A percentile compares a stretch with the other conserved stretches of the same genome.
phyloP scores from a whole-genome alignment of 75 land plant genomes.

The Chamaecyparis obtusa region DNA sequence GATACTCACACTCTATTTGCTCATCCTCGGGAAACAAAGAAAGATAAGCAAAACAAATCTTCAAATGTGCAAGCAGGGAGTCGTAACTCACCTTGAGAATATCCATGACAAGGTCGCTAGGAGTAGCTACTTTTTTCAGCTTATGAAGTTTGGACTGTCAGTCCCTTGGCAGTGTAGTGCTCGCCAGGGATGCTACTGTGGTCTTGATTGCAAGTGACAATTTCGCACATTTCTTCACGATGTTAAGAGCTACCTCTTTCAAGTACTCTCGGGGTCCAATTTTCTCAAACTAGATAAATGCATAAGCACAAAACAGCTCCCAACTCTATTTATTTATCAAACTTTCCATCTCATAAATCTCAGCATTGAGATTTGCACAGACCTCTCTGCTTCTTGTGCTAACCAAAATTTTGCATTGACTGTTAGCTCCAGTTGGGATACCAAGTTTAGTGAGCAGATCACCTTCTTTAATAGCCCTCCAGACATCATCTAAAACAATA shows the following conservation, averaged over 20 bases:
- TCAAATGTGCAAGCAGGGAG: no score
- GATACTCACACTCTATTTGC: no score
- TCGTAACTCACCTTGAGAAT: constrained; percentile 6
- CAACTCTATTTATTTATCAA: constrained; percentile 14
- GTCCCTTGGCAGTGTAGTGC: neutral
- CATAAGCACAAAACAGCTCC: constrained; percentile 4
- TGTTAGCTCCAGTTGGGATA: neutral
- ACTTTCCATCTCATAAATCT: neutral
- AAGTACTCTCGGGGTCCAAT: neutral
- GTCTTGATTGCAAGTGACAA: neutral
- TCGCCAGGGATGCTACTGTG: neutral
- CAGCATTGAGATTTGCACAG: neutral
- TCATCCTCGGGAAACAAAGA: no score
- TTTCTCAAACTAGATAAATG: neutral
- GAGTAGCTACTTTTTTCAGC: neutral
- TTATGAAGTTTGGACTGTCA: neutral
- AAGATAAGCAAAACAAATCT: no score
- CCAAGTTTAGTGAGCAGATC: constrained; percentile 1
- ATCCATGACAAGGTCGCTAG: neutral
- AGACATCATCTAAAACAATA: neutral
- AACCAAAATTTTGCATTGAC: constrained; percentile 13
- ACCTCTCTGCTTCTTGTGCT: constrained; percentile 11
- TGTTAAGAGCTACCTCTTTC: constrained; percentile 1
- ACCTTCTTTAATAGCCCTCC: neutral
- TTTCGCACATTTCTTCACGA: constrained; percentile 17